Conservation (phyloP, 2,329 filamentous ascomycete species). For the Paracorniculantispora psalliotae region DNA sequence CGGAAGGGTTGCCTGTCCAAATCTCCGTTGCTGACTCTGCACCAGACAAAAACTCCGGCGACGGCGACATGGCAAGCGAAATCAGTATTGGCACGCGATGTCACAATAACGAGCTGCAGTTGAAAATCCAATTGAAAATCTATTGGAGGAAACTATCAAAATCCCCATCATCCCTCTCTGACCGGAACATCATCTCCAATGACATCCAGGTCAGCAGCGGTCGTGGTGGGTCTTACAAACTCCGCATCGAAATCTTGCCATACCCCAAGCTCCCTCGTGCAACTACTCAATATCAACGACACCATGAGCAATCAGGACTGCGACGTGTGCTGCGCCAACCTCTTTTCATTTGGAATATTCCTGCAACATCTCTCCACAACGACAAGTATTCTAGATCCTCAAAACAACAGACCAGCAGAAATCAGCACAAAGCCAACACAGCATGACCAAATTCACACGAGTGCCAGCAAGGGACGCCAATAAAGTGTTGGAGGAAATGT, state of each 20-base stretch:
- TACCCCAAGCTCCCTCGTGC: neutral
- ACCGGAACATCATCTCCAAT: too few species aligned
- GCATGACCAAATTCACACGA: neutral
- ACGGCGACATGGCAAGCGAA: neutral
- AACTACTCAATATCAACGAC: constrained; percentile 8
- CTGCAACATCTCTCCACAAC: constrained; percentile 29
- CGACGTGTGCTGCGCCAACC: constrained; percentile 27
- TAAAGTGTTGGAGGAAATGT: neutral
- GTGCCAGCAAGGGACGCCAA: neutral
- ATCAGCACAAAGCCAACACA: neutral
- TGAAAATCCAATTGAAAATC: neutral
- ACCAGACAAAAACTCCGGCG: neutral
- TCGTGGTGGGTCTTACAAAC: neutral
- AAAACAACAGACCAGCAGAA: neutral
- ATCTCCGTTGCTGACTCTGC: neutral
- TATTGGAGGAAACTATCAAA: neutral
- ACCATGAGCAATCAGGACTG: constrained; percentile 24
- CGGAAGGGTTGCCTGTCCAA: too few species aligned
- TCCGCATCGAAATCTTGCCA: neutral
- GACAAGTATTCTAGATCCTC: constrained; percentile 21
- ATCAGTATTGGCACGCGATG: neutral
- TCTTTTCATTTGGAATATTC: constrained; percentile 33
- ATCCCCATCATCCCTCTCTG: too few species aligned
- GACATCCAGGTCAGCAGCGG: neutral
- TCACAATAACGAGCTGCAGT: neutral